Evolutionary conservation across 1,284 basidiomycete genomes (phyloP), one percentile per base, ranked within the genome.

Genomic region (Peniophora sp.): DNA sequence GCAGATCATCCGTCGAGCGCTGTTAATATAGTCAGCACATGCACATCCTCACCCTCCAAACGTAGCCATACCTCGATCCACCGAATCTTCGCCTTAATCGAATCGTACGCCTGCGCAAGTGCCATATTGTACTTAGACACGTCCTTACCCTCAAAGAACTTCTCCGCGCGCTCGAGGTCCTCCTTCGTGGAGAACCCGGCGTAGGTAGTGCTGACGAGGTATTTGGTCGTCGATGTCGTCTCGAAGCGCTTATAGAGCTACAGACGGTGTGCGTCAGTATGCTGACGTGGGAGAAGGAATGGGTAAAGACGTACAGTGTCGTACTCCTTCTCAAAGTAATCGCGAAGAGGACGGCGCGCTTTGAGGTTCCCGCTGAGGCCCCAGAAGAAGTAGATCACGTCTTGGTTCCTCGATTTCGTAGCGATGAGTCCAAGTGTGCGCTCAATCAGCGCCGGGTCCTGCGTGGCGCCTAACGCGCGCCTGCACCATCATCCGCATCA

Each of bases 131-230:
- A 88, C 63, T 80, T 83, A 43, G 78, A 76, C 2, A 71, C 79
- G 59, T 88, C 82, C 64, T 80, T 83, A 62, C 70, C 81, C 73
- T 81, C 76, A 68, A 87, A 88, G 73, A 89, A 94, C 3, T 66
- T 72, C 48, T 81, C 78, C 20, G 83, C 76, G 6, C 73, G 74
- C 47, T 81, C 67, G 23, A 81, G 76, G 68, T 97, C 94, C 57
- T 82, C 68, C 57, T 85, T 71, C 17, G 76, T 80, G 17, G 84
- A 80, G 54, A 97, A 73, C 37, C 69, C 67, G 24, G 69, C 68
- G 66, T 92, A 81, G 6, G 82, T 72, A 51, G 71, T 69, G 81
- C 85, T 65, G 47, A 86, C 62, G 32, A 85, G 58, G 45, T 64
- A 62, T 27, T 71, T 69, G 49, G 85, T 67, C 27, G 75, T 76